Conservation (phyloP, 352 stramenopile genomes). For the Phytophthora nicotianae region DNA sequence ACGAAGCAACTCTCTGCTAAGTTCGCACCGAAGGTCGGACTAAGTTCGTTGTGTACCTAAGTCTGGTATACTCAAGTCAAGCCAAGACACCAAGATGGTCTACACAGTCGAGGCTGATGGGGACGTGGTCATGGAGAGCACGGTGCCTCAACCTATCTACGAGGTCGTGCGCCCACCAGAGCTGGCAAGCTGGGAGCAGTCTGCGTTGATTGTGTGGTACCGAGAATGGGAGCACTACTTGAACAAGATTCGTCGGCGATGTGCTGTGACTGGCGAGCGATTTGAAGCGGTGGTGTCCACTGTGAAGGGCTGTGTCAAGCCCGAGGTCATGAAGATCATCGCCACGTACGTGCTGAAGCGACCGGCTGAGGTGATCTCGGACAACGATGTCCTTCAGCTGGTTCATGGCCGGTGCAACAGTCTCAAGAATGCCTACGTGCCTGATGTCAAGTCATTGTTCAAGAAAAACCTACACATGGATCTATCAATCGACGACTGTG, state of each 20-base stretch:
- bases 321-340: neutral
- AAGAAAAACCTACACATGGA: neutral
- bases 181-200: neutral
- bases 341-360: neutral
- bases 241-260: neutral
- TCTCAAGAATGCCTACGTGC: neutral
- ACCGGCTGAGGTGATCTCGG: neutral
- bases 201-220: neutral
- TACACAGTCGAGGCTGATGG: slow-evolving; percentile 10
- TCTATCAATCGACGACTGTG: neutral
- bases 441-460: neutral
- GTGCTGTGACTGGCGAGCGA: neutral
- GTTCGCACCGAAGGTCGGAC: too few species aligned
- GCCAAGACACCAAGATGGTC: neutral
- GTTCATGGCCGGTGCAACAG: neutral
- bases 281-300: neutral
- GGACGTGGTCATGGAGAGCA: neutral
- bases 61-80: neutral
- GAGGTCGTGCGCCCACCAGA: neutral
- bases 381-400: neutral
- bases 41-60: too few species aligned
- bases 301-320: neutral
- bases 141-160: neutral
- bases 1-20: too few species aligned
- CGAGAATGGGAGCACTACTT: neutral